Conservation (phyloP, 1,284 basidiomycete genomes). For the Phenoliferia sp. region DNA sequence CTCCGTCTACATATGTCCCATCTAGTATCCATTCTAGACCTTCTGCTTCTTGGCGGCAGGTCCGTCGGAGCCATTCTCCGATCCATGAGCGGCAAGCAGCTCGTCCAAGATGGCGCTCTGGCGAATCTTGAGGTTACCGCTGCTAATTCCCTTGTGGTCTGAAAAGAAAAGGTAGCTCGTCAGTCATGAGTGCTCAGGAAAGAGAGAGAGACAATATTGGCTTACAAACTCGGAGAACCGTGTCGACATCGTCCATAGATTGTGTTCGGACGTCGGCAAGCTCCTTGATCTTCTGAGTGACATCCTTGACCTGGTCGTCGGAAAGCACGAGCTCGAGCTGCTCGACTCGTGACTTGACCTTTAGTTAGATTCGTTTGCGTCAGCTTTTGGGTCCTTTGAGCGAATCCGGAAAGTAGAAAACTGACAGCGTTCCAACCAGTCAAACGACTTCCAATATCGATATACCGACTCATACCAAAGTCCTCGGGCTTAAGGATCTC, state of each 20-base stretch:
- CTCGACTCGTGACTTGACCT: constrained; percentile 93
- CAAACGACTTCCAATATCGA: constrained; percentile 75
- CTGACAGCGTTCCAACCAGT: constrained; percentile 37
- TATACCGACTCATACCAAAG: constrained; percentile 95
- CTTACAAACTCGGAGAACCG: constrained; percentile 75
- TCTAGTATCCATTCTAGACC: no score
- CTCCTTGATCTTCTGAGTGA: constrained; percentile 98
- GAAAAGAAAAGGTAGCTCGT: no score
- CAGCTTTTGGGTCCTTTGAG: neutral
- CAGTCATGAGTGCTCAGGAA: neutral
- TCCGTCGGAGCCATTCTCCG: constrained; percentile 21
- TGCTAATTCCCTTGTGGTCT: constrained; percentile 33
- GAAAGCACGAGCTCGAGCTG: constrained; percentile 46
- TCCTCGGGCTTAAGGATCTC: constrained; percentile 75
- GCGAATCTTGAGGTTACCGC: constrained; percentile 34
- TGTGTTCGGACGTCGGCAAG: constrained; percentile 97
- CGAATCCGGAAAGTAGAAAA: no score
- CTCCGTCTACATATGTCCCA: no score
- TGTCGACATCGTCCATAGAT: constrained; percentile 98
- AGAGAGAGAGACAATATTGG: neutral
- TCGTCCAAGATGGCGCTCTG: constrained; percentile 32
- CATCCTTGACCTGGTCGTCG: constrained; percentile 77
- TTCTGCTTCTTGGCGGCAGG: constrained; percentile 33
- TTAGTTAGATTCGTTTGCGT: constrained; percentile 46
- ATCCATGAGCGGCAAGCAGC: constrained; percentile 31